Evolutionary conservation across 129 eudicot species (phyloP).

Genomic region (Pseudognaphalium luteoalbum): DNA sequence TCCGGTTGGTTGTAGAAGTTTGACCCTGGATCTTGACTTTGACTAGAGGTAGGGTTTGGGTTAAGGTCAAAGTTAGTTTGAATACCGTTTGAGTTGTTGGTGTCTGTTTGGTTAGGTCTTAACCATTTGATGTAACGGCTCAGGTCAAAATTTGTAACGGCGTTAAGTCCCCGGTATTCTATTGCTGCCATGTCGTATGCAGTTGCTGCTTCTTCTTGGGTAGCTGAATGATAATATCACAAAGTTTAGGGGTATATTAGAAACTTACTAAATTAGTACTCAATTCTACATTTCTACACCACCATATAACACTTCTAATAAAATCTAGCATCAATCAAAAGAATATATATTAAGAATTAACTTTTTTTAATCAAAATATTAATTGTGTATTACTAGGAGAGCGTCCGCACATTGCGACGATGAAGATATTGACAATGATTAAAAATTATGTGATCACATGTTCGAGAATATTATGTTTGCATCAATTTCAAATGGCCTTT

Average conservation of each 20-base stretch:
- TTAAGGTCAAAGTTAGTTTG: constrained; percentile 33
- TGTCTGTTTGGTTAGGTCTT: constrained; percentile 39
- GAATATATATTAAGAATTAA: too few relatives aligned
- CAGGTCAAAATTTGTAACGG: constrained; percentile 93
- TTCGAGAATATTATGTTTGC: too few relatives aligned
- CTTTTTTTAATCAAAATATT: too few relatives aligned
- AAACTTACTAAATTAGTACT: not conserved
- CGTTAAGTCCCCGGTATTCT: constrained; percentile 81
- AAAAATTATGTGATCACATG: too few relatives aligned
- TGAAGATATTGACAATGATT: too few relatives aligned
- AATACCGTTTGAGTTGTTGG: constrained; percentile 26
- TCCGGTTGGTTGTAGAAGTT: constrained; percentile 38
- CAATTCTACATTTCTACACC: too few relatives aligned
- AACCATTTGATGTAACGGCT: constrained; percentile 75
- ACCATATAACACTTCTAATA: too few relatives aligned
- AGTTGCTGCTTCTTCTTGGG: constrained; percentile 95
- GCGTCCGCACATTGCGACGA: too few relatives aligned
- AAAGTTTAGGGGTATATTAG: constrained; percentile 26
- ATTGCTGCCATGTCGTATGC: constrained; percentile 96
- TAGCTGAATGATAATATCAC: constrained; percentile 43
- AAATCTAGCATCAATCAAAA: too few relatives aligned
- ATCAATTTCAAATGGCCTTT: too few relatives aligned
- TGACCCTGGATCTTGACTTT: constrained; percentile 37
- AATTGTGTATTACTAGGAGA: too few relatives aligned
- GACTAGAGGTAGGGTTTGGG: constrained; percentile 15